These are phyloP conservation scores for Ophiocordyceps camponoti-rufipedis DNA, from an alignment of 2,329 filamentous ascomycete genomes.

Conservation along the genomic window DNA sequence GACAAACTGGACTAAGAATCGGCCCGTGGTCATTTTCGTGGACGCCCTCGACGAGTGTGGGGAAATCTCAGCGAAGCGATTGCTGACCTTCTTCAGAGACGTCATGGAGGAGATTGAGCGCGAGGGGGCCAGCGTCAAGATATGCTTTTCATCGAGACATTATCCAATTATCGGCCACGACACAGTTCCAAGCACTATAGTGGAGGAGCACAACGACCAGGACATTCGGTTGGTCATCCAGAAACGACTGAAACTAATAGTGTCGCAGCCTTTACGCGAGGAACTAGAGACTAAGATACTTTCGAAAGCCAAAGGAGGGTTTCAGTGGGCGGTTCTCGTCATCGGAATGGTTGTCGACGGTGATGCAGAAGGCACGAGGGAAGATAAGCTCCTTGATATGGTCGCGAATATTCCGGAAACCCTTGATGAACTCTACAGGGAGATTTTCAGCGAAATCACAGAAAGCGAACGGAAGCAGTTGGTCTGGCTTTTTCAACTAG, in stretches of 20 bases:
- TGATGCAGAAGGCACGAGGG: neutral
- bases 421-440: neutral
- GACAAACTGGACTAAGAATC: neutral
- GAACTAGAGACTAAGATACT: neutral
- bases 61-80: neutral
- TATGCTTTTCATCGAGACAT: neutral
- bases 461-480: neutral
- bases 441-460: neutral
- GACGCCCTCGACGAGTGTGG: neutral
- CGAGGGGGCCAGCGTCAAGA: neutral
- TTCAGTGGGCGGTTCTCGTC: neutral
- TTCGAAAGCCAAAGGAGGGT: neutral
- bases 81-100: neutral
- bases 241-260: neutral
- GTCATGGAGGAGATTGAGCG: neutral
- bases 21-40: neutral
- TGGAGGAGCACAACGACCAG: neutral
- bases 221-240: neutral
- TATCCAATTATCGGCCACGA: neutral
- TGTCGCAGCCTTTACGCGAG: neutral
- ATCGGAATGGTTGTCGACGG: neutral
- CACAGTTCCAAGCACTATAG: neutral
- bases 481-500: neutral
- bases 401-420: neutral
- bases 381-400: neutral